Evolutionary conservation across 2,329 filamentous ascomycete genomes (phyloP).

Genomic region (Colletotrichum cuscutae): DNA sequence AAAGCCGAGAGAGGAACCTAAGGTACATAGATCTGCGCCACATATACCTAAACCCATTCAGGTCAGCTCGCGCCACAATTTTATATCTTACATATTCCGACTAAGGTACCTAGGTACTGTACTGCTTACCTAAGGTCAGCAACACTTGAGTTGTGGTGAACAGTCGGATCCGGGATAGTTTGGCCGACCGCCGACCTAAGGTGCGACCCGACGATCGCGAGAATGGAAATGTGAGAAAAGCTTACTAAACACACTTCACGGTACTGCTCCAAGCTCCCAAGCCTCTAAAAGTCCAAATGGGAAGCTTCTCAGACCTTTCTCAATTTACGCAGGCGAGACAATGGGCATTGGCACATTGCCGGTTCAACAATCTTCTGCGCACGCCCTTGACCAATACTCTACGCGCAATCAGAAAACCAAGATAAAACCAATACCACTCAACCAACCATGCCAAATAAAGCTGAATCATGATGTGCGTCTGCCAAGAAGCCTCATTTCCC

Average conservation of each 20-base stretch:
- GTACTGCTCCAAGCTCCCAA: neutral
- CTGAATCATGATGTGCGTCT: slow-evolving; percentile 17
- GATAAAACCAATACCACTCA: neutral
- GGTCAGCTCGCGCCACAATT: slow-evolving; percentile 2
- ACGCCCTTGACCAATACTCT: neutral
- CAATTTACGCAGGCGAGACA: neutral
- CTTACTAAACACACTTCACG: neutral
- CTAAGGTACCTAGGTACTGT: too few relatives aligned
- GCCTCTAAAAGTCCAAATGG: neutral
- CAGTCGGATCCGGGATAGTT: slow-evolving; percentile 2
- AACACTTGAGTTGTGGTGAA: too few relatives aligned
- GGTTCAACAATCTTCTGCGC: neutral
- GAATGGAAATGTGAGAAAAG: neutral
- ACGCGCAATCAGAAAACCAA: neutral
- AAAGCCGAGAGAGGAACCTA: neutral
- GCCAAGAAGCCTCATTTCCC: slow-evolving; percentile 16
- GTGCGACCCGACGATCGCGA: neutral
- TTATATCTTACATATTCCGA: too few relatives aligned
- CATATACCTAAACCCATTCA: neutral
- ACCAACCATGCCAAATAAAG: neutral
- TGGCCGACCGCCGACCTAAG: neutral
- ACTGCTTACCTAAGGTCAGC: too few relatives aligned
- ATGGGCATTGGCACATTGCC: neutral
- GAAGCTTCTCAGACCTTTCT: neutral
- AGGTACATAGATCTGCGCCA: neutral